Evolutionary conservation across 768 basidiomycete genomes (phyloP), one percentile per base, ranked within the genome.

Genomic region (Mycena epipterygia): DNA sequence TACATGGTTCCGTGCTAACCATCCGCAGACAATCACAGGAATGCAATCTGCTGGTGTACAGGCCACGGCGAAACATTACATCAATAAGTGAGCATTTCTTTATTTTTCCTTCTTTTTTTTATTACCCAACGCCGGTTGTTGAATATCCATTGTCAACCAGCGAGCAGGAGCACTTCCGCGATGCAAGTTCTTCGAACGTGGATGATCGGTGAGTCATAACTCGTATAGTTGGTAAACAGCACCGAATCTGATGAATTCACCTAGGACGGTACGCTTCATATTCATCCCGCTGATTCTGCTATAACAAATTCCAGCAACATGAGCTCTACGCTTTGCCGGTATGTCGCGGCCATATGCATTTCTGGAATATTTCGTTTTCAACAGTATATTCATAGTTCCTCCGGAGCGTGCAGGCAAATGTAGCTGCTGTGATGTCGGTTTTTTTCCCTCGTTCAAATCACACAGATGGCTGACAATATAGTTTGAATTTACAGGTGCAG

Each of bases 241-340:
- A 32, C 29, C 61, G 16, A 13, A 44, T n/a, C 52, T 61, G 11
- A 67, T 19, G 9, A 3, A 27, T 30, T 66, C 13, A 41, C 12
- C 61, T 39, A 84, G 84, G 41, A 83, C 83, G 64, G 83, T 84
- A 67, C 62, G 81, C 67, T 42, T 6, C 39, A 41, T 57, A 53
- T 14, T n/a, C 23, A 44, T 32, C 13, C 30, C 21, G 8, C n/a
- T 35, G n/a, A 5, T 9, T 27, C 17, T 68, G 21, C 32, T 55
- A 19, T 16, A 32, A 71, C 52, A 56, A 37, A 41, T 42, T 69
- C 16, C 33, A 84, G 83, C 79, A 89, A 78, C 89, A 90, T 61
- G 89, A 90, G 76, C 81, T 90, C 5, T 90, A 90, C 57, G 82
- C 84, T 0, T 83, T 85, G 35, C 90, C 89, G 9, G 85, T 86